Evolutionary conservation across 106 monocot genomes (phyloP).

Genomic region (Alisma plantagoaquatica): DNA sequence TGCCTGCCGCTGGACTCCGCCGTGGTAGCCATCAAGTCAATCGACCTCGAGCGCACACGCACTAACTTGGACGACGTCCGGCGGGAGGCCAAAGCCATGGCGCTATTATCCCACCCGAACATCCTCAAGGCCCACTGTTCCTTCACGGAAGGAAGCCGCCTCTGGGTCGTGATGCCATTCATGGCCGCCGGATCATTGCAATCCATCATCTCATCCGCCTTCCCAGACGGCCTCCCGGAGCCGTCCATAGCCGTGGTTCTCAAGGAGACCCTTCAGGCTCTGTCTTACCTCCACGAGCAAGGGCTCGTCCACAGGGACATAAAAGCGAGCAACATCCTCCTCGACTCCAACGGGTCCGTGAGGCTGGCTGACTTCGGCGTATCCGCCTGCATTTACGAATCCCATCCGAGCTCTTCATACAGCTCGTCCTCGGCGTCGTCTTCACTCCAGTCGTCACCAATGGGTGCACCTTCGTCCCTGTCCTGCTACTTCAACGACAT

Average conservation of each 20-base stretch:
- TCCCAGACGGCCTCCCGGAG: constrained; percentile 52
- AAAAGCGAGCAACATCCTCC: constrained; percentile 71
- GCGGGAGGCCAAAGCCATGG: constrained; percentile 62
- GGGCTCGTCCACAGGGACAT: constrained; percentile 68
- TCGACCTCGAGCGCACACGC: constrained; percentile 53
- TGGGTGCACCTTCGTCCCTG: constrained; percentile 11
- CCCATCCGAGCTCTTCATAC: constrained; percentile 6
- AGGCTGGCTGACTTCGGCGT: constrained; percentile 78
- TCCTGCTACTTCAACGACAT: constrained; percentile 37
- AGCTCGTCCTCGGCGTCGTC: constrained; percentile 9
- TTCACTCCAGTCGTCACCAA: too few relatives aligned
- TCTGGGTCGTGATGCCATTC: constrained; percentile 85
- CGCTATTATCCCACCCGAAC: constrained; percentile 58
- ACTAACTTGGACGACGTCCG: constrained; percentile 65
- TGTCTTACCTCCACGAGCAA: constrained; percentile 56
- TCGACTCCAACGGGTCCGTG: constrained; percentile 51
- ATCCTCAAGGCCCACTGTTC: constrained; percentile 75
- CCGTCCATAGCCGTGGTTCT: constrained; percentile 40
- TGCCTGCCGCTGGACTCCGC: constrained; percentile 39
- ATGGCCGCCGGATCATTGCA: constrained; percentile 72
- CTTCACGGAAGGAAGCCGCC: constrained; percentile 47
- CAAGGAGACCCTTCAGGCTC: constrained; percentile 40
- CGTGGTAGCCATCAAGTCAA: constrained; percentile 58
- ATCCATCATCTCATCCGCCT: constrained; percentile 52
- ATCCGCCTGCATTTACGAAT: constrained; percentile 73